Percentiles rank a stretch among this genome's conserved stretches.
Evolutionary conservation across 164 flowering plant genomes (phyloP).

Genomic region (Vitis riparia): DNA sequence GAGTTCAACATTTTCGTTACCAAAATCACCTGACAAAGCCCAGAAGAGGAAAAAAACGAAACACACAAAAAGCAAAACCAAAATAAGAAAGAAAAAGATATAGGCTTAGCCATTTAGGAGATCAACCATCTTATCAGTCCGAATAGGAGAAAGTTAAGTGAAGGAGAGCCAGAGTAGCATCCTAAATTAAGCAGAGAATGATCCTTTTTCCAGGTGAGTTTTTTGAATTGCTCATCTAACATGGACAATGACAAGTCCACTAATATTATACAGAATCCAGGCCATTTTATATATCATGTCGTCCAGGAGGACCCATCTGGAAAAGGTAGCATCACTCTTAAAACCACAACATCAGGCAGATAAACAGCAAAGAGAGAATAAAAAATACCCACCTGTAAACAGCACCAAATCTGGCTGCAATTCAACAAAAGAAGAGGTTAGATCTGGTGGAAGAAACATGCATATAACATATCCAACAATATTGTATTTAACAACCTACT

Average conservation of each 20-base stretch:
- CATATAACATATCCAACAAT: neutral
- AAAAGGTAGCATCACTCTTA: too few relatives aligned
- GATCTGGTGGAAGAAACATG: conserved; percentile 1
- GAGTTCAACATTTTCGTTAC: conserved; percentile 83
- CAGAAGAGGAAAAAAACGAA: neutral
- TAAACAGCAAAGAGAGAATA: conserved; percentile 12
- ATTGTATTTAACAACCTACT: neutral
- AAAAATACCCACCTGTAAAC: conserved; percentile 75
- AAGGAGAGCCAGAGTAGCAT: too few relatives aligned
- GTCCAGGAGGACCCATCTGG: too few relatives aligned
- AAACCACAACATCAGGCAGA: conserved; percentile 7
- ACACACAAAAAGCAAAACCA: neutral
- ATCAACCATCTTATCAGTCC: neutral
- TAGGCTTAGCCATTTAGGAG: neutral
- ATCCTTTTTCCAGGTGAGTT: too few relatives aligned
- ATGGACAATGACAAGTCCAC: too few relatives aligned
- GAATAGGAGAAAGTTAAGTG: neutral
- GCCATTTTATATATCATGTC: too few relatives aligned
- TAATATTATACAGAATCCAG: too few relatives aligned
- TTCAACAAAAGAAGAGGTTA: conserved; percentile 23
- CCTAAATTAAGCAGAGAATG: too few relatives aligned
- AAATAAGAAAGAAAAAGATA: neutral
- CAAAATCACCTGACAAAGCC: conserved; percentile 77
- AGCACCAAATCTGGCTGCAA: conserved; percentile 95
- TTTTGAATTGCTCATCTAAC: too few relatives aligned